These are phyloP conservation scores for Solidago caesia DNA, from an alignment of 129 eudicot genomes.

Conservation along the genomic window DNA sequence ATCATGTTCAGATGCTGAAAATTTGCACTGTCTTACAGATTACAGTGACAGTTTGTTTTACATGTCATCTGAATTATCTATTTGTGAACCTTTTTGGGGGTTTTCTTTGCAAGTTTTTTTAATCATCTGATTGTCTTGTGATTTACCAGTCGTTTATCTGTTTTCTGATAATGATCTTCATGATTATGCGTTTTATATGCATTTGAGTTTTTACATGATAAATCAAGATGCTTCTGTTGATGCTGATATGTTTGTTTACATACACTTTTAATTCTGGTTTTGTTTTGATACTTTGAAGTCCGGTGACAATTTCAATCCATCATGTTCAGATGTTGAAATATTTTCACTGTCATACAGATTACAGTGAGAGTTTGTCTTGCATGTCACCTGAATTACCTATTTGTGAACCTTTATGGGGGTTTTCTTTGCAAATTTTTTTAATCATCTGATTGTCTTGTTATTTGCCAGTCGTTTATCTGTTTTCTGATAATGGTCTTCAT, in stretches of 20 bases:
- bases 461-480: not conserved
- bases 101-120: not conserved
- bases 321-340: not conserved
- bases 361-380: not conserved
- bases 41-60: not conserved
- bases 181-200: not conserved
- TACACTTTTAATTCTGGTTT: not conserved
- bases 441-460: not conserved
- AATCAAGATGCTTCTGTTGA: not conserved
- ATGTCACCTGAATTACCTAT: not conserved
- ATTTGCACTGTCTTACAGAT: not conserved
- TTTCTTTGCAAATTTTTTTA: not conserved
- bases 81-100: not conserved
- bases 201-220: not conserved
- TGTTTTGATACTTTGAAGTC: not conserved
- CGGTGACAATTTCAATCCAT: not conserved
- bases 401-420: not conserved
- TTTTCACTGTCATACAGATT: not conserved
- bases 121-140: not conserved
- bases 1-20: not conserved
- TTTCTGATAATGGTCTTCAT: constrained; percentile 3
- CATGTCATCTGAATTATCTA: not conserved
- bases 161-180: not conserved
- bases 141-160: not conserved
- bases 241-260: not conserved